Evolutionary conservation across 306 rosid species (phyloP).

Genomic region (Prunus fruticosa): DNA sequence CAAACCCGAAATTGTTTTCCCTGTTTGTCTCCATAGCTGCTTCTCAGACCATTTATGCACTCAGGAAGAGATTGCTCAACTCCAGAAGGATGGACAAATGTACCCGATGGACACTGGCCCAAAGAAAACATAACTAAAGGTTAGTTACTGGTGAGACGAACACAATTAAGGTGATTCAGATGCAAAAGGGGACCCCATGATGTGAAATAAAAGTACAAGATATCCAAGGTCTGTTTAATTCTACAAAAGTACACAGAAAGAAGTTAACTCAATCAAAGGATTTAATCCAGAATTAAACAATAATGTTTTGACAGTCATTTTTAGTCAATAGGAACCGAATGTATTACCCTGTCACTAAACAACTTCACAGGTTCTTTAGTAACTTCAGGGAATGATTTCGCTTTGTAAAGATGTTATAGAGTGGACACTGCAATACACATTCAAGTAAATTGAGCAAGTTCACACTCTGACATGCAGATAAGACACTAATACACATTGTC

Average conservation of each 20-base stretch:
- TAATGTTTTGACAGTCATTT: background rate
- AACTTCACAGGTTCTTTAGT: background rate
- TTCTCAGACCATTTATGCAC: constrained; percentile 32
- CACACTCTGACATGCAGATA: background rate
- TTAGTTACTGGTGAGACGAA: background rate
- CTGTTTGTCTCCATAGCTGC: constrained; percentile 61
- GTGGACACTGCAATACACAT: background rate
- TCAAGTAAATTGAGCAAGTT: background rate
- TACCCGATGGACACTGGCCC: constrained; percentile 55
- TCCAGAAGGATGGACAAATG: constrained; percentile 71
- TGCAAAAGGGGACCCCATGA: background rate
- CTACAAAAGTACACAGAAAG: background rate
- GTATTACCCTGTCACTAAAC: background rate
- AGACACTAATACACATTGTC: background rate
- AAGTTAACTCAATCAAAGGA: background rate
- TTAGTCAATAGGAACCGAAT: background rate
- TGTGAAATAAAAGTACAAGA: background rate
- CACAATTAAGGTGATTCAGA: background rate
- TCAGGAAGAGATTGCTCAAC: constrained; percentile 36
- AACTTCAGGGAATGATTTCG: background rate
- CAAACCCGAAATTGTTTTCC: constrained; percentile 67
- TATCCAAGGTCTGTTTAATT: background rate
- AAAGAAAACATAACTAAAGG: constrained; percentile 16
- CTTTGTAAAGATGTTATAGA: background rate
- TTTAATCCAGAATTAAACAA: background rate